Evolutionary conservation across 768 basidiomycete species (phyloP).

Genomic region (Steccherinum ochraceum): DNA sequence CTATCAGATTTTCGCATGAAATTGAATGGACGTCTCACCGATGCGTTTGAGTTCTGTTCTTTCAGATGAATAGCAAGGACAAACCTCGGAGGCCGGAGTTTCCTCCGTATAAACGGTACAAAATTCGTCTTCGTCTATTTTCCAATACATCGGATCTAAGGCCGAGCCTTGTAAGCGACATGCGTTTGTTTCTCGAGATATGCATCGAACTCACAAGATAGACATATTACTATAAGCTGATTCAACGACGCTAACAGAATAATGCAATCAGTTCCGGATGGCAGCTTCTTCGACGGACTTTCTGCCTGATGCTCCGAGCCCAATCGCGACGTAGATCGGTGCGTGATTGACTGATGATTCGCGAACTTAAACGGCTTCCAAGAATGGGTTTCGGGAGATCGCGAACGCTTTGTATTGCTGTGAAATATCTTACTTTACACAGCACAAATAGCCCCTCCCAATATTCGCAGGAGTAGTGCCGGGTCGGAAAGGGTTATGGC

Average conservation of each 20-base stretch:
- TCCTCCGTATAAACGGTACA: conserved; percentile 1
- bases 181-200: too few species aligned
- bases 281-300: background rate
- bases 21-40: background rate
- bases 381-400: background rate
- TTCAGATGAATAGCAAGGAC: conserved; percentile 4
- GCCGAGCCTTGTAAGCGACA: too few species aligned
- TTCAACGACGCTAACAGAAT: background rate
- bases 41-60: conserved; percentile 1
- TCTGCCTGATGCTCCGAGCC: background rate
- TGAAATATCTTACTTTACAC: background rate
- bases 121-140: background rate
- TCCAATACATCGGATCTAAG: background rate
- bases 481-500: too few species aligned
- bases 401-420: background rate
- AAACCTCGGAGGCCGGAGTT: conserved; percentile 14
- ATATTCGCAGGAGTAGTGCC: background rate
- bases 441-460: background rate
- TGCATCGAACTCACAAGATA: background rate
- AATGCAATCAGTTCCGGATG: background rate
- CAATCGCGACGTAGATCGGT: background rate
- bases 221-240: background rate
- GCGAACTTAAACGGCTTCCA: background rate
- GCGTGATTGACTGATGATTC: background rate
- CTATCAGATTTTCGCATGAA: conserved; percentile 16